A percentile compares a stretch with the other conserved stretches of the same genome.
Evolutionary conservation across 2,329 filamentous ascomycete genomes (phyloP).

Genomic region (Penicillium sp.): DNA sequence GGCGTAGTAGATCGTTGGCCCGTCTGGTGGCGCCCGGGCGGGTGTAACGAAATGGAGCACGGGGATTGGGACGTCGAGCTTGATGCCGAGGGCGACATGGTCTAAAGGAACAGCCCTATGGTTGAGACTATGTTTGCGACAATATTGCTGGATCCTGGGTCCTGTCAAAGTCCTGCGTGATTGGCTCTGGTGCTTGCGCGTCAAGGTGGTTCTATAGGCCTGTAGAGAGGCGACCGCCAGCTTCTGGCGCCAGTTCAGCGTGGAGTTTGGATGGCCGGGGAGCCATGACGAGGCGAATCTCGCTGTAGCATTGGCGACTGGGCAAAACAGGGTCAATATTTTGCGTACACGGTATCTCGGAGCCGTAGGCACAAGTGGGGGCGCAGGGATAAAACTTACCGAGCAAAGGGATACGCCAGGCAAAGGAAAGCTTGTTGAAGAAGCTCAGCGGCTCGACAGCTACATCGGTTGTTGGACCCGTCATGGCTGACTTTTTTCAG

Average conservation of each 20-base stretch:
- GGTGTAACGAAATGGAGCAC: background rate
- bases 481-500: background rate
- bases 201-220: background rate
- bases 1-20: background rate
- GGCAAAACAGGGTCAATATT: background rate
- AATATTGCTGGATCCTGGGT: background rate
- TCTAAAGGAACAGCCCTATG: background rate
- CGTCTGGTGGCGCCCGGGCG: background rate
- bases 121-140: background rate
- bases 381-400: background rate
- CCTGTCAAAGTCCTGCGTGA: background rate
- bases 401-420: background rate
- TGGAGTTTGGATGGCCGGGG: background rate
- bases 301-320: background rate
- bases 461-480: background rate
- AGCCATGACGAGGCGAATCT: background rate
- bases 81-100: background rate
- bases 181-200: background rate
- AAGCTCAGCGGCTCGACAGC: background rate
- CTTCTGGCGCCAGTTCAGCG: slow-evolving; percentile 1
- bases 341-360: too few relatives aligned
- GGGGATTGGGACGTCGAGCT: background rate
- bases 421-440: background rate
- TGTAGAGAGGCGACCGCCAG: background rate
- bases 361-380: background rate